Conservation (phyloP, 495 filamentous ascomycete species). For the Penicillium robsamsonii region DNA sequence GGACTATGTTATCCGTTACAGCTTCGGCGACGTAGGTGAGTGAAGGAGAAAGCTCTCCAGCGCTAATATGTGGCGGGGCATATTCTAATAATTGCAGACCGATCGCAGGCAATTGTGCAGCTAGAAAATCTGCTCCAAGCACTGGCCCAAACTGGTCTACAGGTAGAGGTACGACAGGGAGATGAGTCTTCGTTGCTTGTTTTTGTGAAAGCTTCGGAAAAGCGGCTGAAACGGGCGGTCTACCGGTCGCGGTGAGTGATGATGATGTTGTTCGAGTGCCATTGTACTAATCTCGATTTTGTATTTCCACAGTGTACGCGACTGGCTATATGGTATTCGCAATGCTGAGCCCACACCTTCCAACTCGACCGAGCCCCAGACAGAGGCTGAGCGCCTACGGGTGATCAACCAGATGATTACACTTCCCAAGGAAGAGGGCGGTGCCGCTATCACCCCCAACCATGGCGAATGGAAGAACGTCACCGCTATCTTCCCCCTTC, state of each 20-base stretch:
- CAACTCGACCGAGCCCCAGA: slow-evolving; percentile 70
- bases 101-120: slow-evolving; percentile 61
- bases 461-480: slow-evolving; percentile 84
- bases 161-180: slow-evolving; percentile 81
- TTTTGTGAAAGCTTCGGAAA: slow-evolving; percentile 66
- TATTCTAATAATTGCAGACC: slow-evolving; percentile 48
- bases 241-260: slow-evolving; percentile 62
- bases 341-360: slow-evolving; percentile 65
- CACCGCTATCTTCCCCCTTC: slow-evolving; percentile 79
- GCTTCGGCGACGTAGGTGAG: slow-evolving; percentile 64
- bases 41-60: neutral
- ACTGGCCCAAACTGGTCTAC: slow-evolving; percentile 71
- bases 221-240: slow-evolving; percentile 49
- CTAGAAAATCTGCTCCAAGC: slow-evolving; percentile 73
- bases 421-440: slow-evolving; percentile 73
- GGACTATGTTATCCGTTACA: slow-evolving; percentile 90
- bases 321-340: slow-evolving; percentile 93
- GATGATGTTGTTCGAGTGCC: neutral
- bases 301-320: slow-evolving; percentile 64
- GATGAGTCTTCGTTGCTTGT: slow-evolving; percentile 74
- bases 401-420: slow-evolving; percentile 86
- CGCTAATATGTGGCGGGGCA: neutral
- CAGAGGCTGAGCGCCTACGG: slow-evolving; percentile 83
- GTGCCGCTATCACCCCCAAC: slow-evolving; percentile 83
- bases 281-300: slow-evolving; percentile 5